Evolutionary conservation across 179 eudicot species (phyloP), one percentile per base, ranked within the genome.

Genomic region (Beta lomatogona): DNA sequence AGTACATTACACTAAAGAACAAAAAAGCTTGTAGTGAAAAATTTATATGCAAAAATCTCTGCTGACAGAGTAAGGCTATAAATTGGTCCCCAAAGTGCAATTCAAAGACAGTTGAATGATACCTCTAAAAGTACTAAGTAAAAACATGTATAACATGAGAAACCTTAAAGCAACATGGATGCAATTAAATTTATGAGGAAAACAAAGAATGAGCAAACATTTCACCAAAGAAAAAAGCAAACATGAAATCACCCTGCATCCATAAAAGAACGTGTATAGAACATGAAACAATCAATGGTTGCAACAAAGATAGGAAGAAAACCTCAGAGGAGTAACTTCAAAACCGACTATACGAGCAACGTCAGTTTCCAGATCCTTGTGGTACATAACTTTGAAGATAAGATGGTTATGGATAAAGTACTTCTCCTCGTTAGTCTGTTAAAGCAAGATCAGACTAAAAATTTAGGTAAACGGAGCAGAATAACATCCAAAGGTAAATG

Each of bases 371-470:
- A 55, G 77, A 76, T 89, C 91, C 83, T 81, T 89, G 85, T 89
- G 91, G 81, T 79, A 89, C 86, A 87, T 83, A 79, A 89, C 91
- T 87, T 79, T 89, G 88, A 89, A 89, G 66, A 63, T 75, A 48
- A 89, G 82, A 84, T 89, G 91, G 82, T 89, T 87, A 44, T 89
- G 73, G 79, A 89, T 89, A 64, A 87, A 89, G 84, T 85, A 89
- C 81, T 81, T 87, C 84, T 87, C 87, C 0, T 87, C 87, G n/a
- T 82, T 87, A 44, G 82, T 83, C 91, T 87, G 89, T 16, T 36
- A 61, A 19, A 80, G 76, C 74, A 83, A 71, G 66, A 64, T 71
- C 22, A 5, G 25, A 55, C 3, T 71, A 78, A 54, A 85, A 36
- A 21, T 81, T 73, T 25, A 61, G 48, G 41, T 1, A 21, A 74